These are phyloP conservation scores for Daldinia caldariorum DNA, from an alignment of 495 filamentous ascomycete species.

Conservation along the genomic window DNA sequence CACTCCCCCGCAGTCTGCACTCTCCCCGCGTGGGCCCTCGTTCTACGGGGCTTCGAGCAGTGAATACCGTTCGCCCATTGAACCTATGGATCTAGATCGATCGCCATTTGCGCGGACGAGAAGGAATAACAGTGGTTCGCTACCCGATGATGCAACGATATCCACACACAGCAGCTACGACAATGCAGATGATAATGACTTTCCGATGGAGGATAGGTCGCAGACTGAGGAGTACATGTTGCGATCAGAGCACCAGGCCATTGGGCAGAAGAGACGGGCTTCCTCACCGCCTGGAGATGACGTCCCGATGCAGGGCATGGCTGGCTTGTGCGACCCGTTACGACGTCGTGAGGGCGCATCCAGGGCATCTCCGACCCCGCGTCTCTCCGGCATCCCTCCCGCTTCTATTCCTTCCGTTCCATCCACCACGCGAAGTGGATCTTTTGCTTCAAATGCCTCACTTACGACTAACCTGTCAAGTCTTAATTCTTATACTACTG, in stretches of 20 bases:
- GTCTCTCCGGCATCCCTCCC: conserved; percentile 66
- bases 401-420: conserved; percentile 79
- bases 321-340: conserved; percentile 71
- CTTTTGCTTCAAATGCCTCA: conserved; percentile 76
- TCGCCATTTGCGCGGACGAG: conserved; percentile 69
- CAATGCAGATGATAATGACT: conserved; percentile 71
- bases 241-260: conserved; percentile 48
- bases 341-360: conserved; percentile 71
- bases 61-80: conserved; percentile 63
- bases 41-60: conserved; percentile 57
- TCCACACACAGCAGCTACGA: conserved; percentile 57
- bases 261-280: conserved; percentile 78
- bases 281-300: conserved; percentile 84
- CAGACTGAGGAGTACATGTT: conserved; percentile 64
- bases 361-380: conserved; percentile 65
- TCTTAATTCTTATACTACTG: conserved; percentile 74
- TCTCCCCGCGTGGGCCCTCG: conserved; percentile 61
- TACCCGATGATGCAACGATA: conserved; percentile 52
- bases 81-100: conserved; percentile 57
- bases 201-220: conserved; percentile 72
- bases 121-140: conserved; percentile 60
- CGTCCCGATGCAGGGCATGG: conserved; percentile 62
- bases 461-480: conserved; percentile 77
- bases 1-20: conserved; percentile 58
- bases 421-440: conserved; percentile 76